phyloP scores from a whole-genome alignment of 2,329 filamentous ascomycete species.

The Blastomyces parvus region DNA sequence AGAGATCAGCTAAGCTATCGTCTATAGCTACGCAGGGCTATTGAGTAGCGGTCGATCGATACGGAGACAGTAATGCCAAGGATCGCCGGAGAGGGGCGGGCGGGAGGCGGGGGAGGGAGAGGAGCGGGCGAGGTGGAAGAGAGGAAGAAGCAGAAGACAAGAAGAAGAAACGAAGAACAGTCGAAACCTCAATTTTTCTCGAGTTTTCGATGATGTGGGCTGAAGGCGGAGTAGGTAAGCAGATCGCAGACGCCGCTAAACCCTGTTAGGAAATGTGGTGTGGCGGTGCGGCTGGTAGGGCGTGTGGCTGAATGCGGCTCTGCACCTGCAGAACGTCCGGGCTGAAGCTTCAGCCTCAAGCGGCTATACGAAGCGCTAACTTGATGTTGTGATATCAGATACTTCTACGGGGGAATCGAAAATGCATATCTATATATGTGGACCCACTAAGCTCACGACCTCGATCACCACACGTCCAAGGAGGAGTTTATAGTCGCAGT shows the following conservation, averaged over 20 bases:
- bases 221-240: background rate
- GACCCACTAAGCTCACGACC: too few relatives aligned
- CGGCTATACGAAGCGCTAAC: too few relatives aligned
- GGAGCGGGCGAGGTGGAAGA: slow-evolving; percentile 17
- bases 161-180: background rate
- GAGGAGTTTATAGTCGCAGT: too few relatives aligned
- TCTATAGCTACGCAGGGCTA: background rate
- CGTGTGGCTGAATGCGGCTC: background rate
- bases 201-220: background rate
- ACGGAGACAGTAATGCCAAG: slow-evolving; percentile 3
- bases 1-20: slow-evolving; percentile 15
- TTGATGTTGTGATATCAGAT: too few relatives aligned
- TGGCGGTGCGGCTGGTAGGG: background rate
- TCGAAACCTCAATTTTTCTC: background rate
- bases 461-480: too few relatives aligned
- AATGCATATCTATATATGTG: too few relatives aligned
- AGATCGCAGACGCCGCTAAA: background rate
- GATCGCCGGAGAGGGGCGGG: slow-evolving; percentile 17
- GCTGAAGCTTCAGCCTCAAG: too few relatives aligned
- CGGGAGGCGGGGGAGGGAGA: slow-evolving; percentile 21
- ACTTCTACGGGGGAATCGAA: too few relatives aligned
- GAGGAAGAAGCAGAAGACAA: background rate
- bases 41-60: background rate
- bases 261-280: background rate
- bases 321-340: too few relatives aligned